Evolutionary conservation across 2,329 filamentous ascomycete species (phyloP).

Genomic region (Cladosporium oxysporum): DNA sequence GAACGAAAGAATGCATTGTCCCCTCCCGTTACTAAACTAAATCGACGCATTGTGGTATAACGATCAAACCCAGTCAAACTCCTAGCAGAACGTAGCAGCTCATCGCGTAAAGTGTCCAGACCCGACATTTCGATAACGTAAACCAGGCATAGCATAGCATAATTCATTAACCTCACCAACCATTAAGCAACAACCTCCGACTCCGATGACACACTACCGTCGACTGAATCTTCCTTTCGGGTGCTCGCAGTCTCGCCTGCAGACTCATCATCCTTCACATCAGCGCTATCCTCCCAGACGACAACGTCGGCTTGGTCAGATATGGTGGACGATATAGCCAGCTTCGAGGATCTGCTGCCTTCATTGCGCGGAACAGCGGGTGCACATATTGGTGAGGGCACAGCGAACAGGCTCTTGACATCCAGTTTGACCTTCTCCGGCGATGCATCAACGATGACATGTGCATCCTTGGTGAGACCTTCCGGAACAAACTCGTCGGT

Average conservation of each 20-base stretch:
- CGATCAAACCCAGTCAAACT: background rate
- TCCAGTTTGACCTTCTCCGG: slow-evolving; percentile 23
- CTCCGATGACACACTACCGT: background rate
- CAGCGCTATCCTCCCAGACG: slow-evolving; percentile 31
- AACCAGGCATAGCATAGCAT: slow-evolving; percentile 6
- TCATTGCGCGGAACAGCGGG: slow-evolving; percentile 12
- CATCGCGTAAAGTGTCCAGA: background rate
- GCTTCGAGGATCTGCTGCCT: slow-evolving; percentile 8
- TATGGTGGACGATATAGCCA: slow-evolving; percentile 17
- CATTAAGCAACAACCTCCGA: background rate
- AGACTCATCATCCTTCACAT: background rate
- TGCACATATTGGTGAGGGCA: slow-evolving; percentile 1
- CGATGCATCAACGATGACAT: slow-evolving; percentile 31
- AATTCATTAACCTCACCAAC: background rate
- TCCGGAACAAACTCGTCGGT: slow-evolving; percentile 39
- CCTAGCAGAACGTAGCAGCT: background rate
- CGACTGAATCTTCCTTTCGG: background rate
- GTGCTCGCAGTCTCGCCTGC: background rate
- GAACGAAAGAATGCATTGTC: background rate
- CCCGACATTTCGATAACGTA: background rate
- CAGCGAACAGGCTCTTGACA: slow-evolving; percentile 20
- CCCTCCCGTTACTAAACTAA: background rate
- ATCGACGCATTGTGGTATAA: slow-evolving; percentile 4
- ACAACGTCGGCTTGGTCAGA: slow-evolving; percentile 26
- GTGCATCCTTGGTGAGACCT: slow-evolving; percentile 35